Conservation (phyloP, 75 land plant genomes). For the Larix kaempferi region DNA sequence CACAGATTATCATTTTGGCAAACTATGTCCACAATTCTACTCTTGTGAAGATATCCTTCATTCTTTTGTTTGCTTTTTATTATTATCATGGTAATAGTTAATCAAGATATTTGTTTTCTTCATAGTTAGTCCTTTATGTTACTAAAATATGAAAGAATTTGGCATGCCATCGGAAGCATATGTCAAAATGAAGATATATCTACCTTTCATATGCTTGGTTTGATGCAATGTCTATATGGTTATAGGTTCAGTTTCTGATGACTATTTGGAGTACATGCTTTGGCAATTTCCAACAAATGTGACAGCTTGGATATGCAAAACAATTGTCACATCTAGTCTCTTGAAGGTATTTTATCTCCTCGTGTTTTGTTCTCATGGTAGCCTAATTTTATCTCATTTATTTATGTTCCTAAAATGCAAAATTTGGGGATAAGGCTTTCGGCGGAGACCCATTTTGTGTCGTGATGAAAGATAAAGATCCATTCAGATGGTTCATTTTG, state of each 20-base stretch:
- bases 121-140: not conserved
- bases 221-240: not conserved
- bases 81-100: not conserved
- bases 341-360: constrained; percentile 51
- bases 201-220: not conserved
- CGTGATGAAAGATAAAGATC: no score
- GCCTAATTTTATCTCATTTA: constrained; percentile 3
- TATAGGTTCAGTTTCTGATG: constrained; percentile 91
- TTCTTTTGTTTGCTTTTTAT: not conserved
- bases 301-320: constrained; percentile 95
- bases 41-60: not conserved
- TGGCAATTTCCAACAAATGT: constrained; percentile 98
- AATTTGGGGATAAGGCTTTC: no score
- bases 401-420: not conserved
- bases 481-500: not conserved
- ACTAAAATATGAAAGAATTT: not conserved
- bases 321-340: constrained; percentile 97
- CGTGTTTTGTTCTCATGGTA: not conserved
- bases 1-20: not conserved
- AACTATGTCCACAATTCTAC: not conserved
- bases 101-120: not conserved
- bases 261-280: constrained; percentile 93
- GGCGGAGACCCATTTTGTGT: no score
- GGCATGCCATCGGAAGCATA: not conserved
- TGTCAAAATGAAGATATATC: not conserved